phyloP scores from a whole-genome alignment of 2,329 filamentous ascomycete genomes.

The Domatiomyces catenatus region DNA sequence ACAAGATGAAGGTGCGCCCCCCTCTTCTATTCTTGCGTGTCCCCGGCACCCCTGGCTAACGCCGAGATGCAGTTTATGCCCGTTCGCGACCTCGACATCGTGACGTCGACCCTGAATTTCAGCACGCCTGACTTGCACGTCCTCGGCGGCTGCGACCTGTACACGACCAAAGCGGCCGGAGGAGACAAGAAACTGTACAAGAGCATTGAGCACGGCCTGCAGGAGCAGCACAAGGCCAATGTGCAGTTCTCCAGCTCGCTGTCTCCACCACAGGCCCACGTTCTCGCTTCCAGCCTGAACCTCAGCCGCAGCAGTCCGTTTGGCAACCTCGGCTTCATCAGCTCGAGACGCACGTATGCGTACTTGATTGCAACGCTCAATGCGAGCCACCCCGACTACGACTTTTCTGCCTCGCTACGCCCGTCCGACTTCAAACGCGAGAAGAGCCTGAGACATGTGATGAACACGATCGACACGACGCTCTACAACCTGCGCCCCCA shows the following conservation, averaged over 20 bases:
- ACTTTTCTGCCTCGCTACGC: conserved; percentile 83
- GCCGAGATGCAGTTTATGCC: conserved; percentile 60
- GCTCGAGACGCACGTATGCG: conserved; percentile 80
- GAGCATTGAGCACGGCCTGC: conserved; percentile 79
- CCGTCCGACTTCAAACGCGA: conserved; percentile 83
- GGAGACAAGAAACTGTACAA: conserved; percentile 96
- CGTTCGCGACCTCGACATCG: conserved; percentile 75
- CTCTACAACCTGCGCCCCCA: conserved; percentile 70
- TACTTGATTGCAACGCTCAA: conserved; percentile 95
- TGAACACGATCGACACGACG: conserved; percentile 75
- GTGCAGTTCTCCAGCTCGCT: conserved; percentile 74
- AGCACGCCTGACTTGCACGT: conserved; percentile 86
- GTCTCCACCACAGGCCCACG: conserved; percentile 62
- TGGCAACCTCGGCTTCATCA: conserved; percentile 72
- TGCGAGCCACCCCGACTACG: conserved; percentile 88
- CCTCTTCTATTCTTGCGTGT: not conserved
- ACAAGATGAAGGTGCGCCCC: conserved; percentile 18
- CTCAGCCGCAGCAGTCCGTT: conserved; percentile 82
- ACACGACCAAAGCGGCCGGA: conserved; percentile 91
- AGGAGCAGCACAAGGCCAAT: conserved; percentile 78
- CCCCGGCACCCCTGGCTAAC: conserved; percentile 8
- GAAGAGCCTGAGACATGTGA: conserved; percentile 61
- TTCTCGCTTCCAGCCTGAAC: conserved; percentile 52
- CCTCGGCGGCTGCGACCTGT: conserved; percentile 85
- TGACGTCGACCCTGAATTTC: conserved; percentile 88